These are phyloP conservation scores for Mycena galericulata DNA, from an alignment of 768 basidiomycete genomes.

Conservation along the genomic window DNA sequence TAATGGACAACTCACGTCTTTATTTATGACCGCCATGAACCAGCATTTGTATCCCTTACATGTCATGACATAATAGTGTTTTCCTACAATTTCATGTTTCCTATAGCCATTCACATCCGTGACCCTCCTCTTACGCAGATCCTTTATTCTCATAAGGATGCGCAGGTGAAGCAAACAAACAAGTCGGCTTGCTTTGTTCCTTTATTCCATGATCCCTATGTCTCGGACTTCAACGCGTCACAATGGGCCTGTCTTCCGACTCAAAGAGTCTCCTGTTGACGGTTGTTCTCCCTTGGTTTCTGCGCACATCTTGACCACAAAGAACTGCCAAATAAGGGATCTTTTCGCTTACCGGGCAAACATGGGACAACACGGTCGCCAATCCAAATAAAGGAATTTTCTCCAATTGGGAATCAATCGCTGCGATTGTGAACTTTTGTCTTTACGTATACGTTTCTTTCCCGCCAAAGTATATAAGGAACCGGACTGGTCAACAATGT, in stretches of 20 bases:
- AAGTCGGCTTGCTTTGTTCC: background rate
- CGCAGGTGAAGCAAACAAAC: no score
- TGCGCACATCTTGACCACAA: no score
- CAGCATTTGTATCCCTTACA: conserved; percentile 26
- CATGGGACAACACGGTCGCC: background rate
- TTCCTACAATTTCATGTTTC: conserved; percentile 21
- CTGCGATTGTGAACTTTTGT: background rate
- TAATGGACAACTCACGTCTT: conserved; percentile 26
- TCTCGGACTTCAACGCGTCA: background rate
- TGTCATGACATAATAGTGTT: conserved; percentile 18
- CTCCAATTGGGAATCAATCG: background rate
- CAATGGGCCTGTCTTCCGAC: no score
- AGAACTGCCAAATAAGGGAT: no score
- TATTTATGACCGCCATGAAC: conserved; percentile 32
- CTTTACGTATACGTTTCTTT: background rate
- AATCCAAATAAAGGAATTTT: background rate
- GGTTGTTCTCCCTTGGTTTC: no score
- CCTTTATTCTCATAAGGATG: no score
- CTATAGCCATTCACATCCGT: no score
- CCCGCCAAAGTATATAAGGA: background rate
- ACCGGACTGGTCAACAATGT: background rate
- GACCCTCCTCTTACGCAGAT: no score
- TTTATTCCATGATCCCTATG: background rate
- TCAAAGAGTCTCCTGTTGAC: no score
- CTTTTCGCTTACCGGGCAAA: no score